phyloP scores from a whole-genome alignment of 192 early-diverging fungal genomes.

The Gonapodya sp. region DNA sequence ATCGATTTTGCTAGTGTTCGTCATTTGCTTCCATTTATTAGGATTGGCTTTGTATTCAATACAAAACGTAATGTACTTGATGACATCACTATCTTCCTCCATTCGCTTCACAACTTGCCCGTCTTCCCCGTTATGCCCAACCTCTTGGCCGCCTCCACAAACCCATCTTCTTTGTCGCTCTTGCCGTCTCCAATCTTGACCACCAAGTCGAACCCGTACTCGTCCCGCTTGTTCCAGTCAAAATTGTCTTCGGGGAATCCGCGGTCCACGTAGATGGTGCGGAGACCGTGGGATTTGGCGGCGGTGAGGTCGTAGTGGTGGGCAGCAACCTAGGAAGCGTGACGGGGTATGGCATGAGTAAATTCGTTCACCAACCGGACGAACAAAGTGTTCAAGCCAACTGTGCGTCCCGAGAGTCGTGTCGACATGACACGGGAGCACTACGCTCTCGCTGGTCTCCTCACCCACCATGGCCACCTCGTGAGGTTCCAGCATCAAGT shows the following conservation, averaged over 20 bases:
- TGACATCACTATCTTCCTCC: no score
- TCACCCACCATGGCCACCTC: conserved; percentile 5
- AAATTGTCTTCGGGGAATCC: background rate
- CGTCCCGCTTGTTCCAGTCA: background rate
- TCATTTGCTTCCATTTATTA: background rate
- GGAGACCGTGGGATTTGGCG: background rate
- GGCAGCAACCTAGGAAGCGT: background rate
- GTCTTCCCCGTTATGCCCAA: background rate
- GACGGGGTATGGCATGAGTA: no score
- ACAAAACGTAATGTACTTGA: no score
- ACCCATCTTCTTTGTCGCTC: background rate
- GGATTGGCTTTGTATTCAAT: background rate
- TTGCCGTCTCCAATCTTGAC: background rate
- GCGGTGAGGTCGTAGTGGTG: conserved; percentile 8
- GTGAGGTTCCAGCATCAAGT: background rate
- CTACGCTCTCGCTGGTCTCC: background rate
- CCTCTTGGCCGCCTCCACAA: background rate
- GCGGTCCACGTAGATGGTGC: conserved; percentile 6
- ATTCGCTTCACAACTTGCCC: background rate
- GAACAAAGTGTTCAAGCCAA: no score
- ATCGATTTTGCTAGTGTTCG: background rate
- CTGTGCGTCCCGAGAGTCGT: no score
- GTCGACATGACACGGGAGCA: conserved; percentile 1
- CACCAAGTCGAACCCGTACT: conserved; percentile 8
- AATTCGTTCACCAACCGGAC: no score